phyloP scores from a whole-genome alignment of 2,329 filamentous ascomycete species.

The Cercospora nicotianae region DNA sequence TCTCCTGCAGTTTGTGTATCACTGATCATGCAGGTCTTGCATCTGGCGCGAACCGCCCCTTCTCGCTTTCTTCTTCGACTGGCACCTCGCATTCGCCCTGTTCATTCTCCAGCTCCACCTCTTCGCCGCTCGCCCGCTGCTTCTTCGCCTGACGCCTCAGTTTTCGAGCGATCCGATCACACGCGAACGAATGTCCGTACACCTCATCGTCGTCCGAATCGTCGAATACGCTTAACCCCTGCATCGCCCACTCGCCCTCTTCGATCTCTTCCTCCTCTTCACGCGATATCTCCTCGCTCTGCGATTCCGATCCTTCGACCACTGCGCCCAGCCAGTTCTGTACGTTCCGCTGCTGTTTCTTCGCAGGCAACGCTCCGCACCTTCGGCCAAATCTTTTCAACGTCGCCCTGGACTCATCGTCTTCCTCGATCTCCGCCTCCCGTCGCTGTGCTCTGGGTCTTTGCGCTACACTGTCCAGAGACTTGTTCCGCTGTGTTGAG shows the following conservation, averaged over 20 bases:
- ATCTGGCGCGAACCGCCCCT: background rate
- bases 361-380: background rate
- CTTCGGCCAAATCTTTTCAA: slow-evolving; percentile 5
- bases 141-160: slow-evolving; percentile 4
- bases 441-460: background rate
- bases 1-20: background rate
- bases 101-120: background rate
- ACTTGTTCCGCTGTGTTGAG: background rate
- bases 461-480: background rate
- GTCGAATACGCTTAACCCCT: slow-evolving; percentile 5
- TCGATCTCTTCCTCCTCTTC: background rate
- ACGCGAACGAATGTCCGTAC: background rate
- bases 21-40: background rate
- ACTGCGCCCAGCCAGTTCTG: background rate
- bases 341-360: background rate
- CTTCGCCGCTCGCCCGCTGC: background rate
- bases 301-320: background rate
- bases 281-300: background rate
- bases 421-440: background rate
- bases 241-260: slow-evolving; percentile 8
- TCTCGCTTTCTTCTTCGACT: background rate
- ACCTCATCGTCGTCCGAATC: slow-evolving; percentile 8
- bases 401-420: background rate
- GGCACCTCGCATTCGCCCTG: background rate
- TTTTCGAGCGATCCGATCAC: background rate